phyloP scores from a whole-genome alignment of 2,329 filamentous ascomycete species.

The Penicillium janthinellum region DNA sequence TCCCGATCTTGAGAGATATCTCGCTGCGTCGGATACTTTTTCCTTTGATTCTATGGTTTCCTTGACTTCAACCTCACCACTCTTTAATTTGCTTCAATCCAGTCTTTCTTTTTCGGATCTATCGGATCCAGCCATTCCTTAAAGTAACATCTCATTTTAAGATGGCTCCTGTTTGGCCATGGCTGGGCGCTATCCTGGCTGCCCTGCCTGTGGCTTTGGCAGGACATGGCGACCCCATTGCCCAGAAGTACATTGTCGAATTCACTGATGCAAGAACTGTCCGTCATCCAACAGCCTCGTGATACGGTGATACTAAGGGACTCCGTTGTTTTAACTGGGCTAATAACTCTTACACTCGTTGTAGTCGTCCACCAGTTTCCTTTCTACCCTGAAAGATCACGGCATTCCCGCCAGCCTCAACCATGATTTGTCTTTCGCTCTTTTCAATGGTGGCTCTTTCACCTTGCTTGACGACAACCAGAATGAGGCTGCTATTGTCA shows the following conservation, averaged over 20 bases:
- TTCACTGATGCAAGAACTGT: neutral
- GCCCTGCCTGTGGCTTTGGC: conserved; percentile 4
- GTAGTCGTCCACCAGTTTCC: neutral
- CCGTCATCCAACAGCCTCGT: neutral
- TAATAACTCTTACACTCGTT: neutral
- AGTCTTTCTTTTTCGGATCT: neutral
- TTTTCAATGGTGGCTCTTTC: neutral
- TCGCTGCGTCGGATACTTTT: neutral
- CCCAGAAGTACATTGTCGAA: conserved; percentile 5
- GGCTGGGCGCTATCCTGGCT: neutral
- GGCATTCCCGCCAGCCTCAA: neutral
- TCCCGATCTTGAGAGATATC: neutral
- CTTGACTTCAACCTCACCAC: neutral
- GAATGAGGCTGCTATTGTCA: neutral
- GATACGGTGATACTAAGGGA: neutral
- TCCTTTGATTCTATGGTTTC: neutral
- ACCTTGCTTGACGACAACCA: neutral
- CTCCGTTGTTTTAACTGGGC: neutral
- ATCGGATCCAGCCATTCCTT: neutral
- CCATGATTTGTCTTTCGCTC: neutral
- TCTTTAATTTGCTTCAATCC: neutral
- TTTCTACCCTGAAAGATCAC: neutral
- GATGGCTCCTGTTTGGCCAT: neutral
- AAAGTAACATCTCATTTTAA: neutral
- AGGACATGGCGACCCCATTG: conserved; percentile 6